Percentiles rank a stretch among this genome's conserved stretches.
phyloP scores from a whole-genome alignment of 139 green algal genomes.

The Micractinium conductrix region DNA sequence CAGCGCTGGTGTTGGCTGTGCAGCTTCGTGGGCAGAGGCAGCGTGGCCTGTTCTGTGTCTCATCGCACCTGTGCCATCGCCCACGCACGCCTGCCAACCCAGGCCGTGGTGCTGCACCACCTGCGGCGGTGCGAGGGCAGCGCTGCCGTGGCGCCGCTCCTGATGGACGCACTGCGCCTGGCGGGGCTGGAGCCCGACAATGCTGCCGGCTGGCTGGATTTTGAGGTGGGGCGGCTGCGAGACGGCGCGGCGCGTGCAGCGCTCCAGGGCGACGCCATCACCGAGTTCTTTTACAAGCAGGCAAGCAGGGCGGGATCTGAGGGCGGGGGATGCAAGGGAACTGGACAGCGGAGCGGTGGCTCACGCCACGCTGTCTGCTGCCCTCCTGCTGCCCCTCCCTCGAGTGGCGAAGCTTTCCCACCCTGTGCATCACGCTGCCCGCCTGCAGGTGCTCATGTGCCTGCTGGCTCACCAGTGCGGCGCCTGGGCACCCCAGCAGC shows the following conservation, averaged over 20 bases:
- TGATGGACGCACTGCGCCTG: background rate
- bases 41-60: too few species aligned
- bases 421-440: background rate
- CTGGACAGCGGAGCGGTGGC: too few species aligned
- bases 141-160: background rate
- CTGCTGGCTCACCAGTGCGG: conserved; percentile 4
- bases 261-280: background rate
- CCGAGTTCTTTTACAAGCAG: conserved; percentile 30
- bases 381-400: too few species aligned
- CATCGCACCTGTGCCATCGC: too few species aligned
- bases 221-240: conserved; percentile 11
- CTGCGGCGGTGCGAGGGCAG: background rate
- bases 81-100: background rate
- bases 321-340: too few species aligned
- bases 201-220: conserved; percentile 19
- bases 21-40: too few species aligned
- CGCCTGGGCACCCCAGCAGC: background rate
- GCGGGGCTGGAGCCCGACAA: background rate
- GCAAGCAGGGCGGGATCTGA: background rate
- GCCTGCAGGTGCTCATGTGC: conserved; percentile 29
- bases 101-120: conserved; percentile 14
- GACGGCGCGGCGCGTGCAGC: background rate
- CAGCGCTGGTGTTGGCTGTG: too few species aligned
- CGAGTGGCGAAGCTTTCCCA: too few species aligned
- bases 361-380: too few species aligned